phyloP scores from a whole-genome alignment of 2,329 filamentous ascomycete genomes.

The Fusarium coffeatum region DNA sequence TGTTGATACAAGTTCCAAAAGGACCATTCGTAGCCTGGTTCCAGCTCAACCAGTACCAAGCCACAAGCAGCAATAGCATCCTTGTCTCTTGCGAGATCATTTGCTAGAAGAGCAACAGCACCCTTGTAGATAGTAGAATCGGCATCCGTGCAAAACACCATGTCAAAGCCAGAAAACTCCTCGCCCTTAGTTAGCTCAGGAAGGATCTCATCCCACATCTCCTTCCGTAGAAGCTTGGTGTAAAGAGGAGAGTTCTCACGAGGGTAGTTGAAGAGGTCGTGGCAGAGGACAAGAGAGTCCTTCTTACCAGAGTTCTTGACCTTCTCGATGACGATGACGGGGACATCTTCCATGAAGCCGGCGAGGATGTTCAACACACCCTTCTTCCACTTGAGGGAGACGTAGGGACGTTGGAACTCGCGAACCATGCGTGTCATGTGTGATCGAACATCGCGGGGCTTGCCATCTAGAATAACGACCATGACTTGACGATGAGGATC shows the following conservation, averaged over 20 bases:
- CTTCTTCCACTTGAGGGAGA: slow-evolving; percentile 39
- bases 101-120: slow-evolving; percentile 22
- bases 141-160: slow-evolving; percentile 39
- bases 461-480: slow-evolving; percentile 37
- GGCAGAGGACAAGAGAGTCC: slow-evolving; percentile 36
- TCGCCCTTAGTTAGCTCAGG: slow-evolving; percentile 28
- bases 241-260: slow-evolving; percentile 35
- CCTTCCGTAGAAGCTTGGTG: slow-evolving; percentile 33
- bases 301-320: slow-evolving; percentile 42
- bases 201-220: slow-evolving; percentile 36
- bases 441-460: slow-evolving; percentile 33
- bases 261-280: slow-evolving; percentile 39
- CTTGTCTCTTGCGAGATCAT: slow-evolving; percentile 32
- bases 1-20: slow-evolving; percentile 43
- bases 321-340: slow-evolving; percentile 40
- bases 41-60: slow-evolving; percentile 34
- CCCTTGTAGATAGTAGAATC: slow-evolving; percentile 43
- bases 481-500: slow-evolving; percentile 41
- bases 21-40: slow-evolving; percentile 39
- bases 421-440: slow-evolving; percentile 36
- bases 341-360: slow-evolving; percentile 40
- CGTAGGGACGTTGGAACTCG: slow-evolving; percentile 32
- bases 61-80: slow-evolving; percentile 41
- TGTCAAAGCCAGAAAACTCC: slow-evolving; percentile 34
- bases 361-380: slow-evolving; percentile 30